Conservation (phyloP, 257 asterid species). For the Plantago major region DNA sequence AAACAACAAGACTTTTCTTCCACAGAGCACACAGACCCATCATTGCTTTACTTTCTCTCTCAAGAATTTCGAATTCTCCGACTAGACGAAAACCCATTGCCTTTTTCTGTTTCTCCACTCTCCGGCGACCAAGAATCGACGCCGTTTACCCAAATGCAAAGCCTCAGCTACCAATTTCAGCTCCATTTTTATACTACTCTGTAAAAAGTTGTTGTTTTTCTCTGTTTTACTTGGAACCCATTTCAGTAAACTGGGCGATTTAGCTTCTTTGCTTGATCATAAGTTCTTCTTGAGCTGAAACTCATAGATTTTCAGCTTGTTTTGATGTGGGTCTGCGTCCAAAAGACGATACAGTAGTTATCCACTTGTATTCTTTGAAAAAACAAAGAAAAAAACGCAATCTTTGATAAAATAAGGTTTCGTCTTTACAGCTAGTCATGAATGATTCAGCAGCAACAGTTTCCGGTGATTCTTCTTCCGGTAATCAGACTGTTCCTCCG, state of each 20-base stretch:
- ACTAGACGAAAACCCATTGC: slow-evolving; percentile 8
- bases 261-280: neutral
- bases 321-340: neutral
- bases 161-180: too few relatives aligned
- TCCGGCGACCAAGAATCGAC: slow-evolving; percentile 16
- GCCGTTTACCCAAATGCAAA: neutral
- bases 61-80: slow-evolving; percentile 19
- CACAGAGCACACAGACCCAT: slow-evolving; percentile 5
- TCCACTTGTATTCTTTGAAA: too few relatives aligned
- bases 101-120: too few relatives aligned
- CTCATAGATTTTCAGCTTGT: slow-evolving; percentile 12
- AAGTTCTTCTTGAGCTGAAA: neutral
- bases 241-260: too few relatives aligned
- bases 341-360: slow-evolving; percentile 18
- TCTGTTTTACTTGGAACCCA: too few relatives aligned
- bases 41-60: slow-evolving; percentile 16
- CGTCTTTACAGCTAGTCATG: slow-evolving; percentile 21
- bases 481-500: slow-evolving; percentile 31
- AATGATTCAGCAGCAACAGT: slow-evolving; percentile 39
- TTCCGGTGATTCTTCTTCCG: slow-evolving; percentile 50
- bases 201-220: too few relatives aligned
- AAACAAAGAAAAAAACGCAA: too few relatives aligned
- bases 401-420: too few relatives aligned
- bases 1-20: slow-evolving; percentile 25
- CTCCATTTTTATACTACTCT: too few relatives aligned